Base-by-base conservation (phyloP, 208 protist genomes). In the Leishmania tarentolae region DNA sequence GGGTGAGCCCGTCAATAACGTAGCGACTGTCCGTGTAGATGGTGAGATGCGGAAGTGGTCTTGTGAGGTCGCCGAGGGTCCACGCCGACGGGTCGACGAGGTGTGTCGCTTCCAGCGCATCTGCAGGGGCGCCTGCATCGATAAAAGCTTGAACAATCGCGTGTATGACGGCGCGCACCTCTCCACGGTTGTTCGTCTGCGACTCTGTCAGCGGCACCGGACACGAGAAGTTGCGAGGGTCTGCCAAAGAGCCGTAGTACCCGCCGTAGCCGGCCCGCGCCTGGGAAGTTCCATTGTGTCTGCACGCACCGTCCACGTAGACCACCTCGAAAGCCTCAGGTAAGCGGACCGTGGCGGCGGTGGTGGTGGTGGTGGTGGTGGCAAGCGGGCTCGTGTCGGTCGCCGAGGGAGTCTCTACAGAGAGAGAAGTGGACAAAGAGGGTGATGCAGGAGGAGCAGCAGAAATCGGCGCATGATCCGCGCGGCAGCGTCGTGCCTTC, bases 161-260 rank as follows among this genome's bases (percentile, higher is more conserved):
- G 77, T 95, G 89, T 42, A 96, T 90, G n/a, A 95, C 86, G 0
- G 93, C 94, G 21, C 86, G 82, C 66, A 97, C 75, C 87, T 97
- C 92, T 28, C 85, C 94, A 19, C 94, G 84, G 81, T 97, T 96
- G 86, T 97, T 97, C 44, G 94, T 96, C 76, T 97, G 94, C 31
- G 81, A 42, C 84, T 96, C 91, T 5, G 82, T 50, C 44, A 47
- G 63, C 6, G 87, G 84, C 59, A 97, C 83, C 9, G 92, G 83
- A 15, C 86, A 57, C 21, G 93, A 86, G 79, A 95, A 95, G 84
- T 96, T 96, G 40, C 93, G 89, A 17, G 71, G 9, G 80, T 96
- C 89, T 82, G 78, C 69, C n/a, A 76, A 50, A 37, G 78, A 83
- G 76, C 87, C 92, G 83, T 95, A 97, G 80, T 86, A 95, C 42